phyloP scores from a whole-genome alignment of 345 rosid genomes.

The Citrus medica region DNA sequence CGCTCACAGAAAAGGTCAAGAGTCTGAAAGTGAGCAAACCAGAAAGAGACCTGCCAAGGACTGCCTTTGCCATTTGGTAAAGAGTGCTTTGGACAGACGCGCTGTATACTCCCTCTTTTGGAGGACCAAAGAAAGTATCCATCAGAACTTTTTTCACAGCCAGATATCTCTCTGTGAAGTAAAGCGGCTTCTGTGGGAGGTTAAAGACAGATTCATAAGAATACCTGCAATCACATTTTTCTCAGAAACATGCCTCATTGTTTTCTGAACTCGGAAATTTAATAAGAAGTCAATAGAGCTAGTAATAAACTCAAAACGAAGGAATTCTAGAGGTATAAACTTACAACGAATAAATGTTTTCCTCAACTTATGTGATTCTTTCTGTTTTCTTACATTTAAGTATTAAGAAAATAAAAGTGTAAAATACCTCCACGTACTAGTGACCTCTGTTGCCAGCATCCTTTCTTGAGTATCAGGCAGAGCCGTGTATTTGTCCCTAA shows the following conservation, averaged over 20 bases:
- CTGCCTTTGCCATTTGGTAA: constrained; percentile 74
- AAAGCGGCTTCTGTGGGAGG: constrained; percentile 54
- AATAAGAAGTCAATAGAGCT: neutral
- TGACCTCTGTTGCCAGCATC: constrained; percentile 85
- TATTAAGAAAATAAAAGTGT: neutral
- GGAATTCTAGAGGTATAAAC: neutral
- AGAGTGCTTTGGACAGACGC: constrained; percentile 97
- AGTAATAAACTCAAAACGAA: neutral
- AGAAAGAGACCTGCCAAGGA: constrained; percentile 57
- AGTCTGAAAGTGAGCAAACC: constrained; percentile 5
- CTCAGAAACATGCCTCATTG: neutral
- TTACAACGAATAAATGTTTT: neutral
- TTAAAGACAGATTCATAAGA: constrained; percentile 57
- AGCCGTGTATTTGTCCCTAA: constrained; percentile 81
- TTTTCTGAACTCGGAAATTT: neutral
- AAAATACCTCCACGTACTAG: constrained; percentile 81
- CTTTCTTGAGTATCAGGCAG: constrained; percentile 90
- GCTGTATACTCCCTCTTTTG: constrained; percentile 83
- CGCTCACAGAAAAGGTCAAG: neutral
- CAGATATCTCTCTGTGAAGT: constrained; percentile 59
- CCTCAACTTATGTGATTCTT: neutral
- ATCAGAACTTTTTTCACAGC: constrained; percentile 57
- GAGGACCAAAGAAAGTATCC: constrained; percentile 77
- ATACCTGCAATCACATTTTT: constrained; percentile 50
- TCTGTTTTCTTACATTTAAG: neutral